These are phyloP conservation scores for Elsinoe batatas DNA, from an alignment of 2,329 filamentous ascomycete genomes.

Conservation along the genomic window DNA sequence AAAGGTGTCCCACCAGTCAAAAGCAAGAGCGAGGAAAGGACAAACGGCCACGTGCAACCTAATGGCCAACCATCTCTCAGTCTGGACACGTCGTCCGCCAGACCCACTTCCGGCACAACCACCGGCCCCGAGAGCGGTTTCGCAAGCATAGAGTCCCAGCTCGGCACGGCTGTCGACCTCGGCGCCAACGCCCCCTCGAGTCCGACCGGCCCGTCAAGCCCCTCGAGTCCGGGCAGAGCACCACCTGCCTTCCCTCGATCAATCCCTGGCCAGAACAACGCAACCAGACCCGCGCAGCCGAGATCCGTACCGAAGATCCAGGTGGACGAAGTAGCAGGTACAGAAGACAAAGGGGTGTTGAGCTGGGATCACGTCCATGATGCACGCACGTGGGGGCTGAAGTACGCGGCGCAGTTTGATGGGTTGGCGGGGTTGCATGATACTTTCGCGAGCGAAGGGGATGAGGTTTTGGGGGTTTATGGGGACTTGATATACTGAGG, in stretches of 20 bases:
- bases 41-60: not conserved
- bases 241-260: too few species aligned
- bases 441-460: constrained; percentile 31
- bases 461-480: constrained; percentile 37
- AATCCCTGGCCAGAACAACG: too few species aligned
- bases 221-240: too few species aligned
- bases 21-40: not conserved
- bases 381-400: constrained; percentile 46
- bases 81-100: not conserved
- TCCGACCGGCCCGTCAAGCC: too few species aligned
- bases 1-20: not conserved
- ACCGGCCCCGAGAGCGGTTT: not conserved
- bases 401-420: constrained; percentile 46
- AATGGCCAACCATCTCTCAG: constrained; percentile 9
- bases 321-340: not conserved
- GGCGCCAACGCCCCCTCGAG: not conserved
- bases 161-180: not conserved
- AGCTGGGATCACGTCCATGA: constrained; percentile 52
- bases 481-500: constrained; percentile 26
- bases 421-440: constrained; percentile 44
- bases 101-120: not conserved
- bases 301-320: constrained; percentile 8
- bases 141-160: not conserved
- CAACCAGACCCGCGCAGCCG: too few species aligned
- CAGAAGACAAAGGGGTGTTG: constrained; percentile 34